phyloP scores from a whole-genome alignment of 805 yeast genomes.

The Priceomyces melissophilus region DNA sequence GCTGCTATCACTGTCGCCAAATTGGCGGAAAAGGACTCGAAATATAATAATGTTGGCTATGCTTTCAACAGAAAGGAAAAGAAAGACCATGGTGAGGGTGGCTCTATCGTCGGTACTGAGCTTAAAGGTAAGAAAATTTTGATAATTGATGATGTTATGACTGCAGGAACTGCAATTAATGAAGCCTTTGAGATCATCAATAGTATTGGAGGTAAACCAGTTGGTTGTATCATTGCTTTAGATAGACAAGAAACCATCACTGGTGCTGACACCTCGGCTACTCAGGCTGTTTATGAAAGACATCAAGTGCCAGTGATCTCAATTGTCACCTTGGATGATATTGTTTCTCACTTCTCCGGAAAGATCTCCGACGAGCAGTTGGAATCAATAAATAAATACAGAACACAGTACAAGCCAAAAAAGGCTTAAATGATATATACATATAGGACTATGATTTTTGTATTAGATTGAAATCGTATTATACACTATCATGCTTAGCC shows the following conservation, averaged over 20 bases:
- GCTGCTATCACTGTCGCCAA: slow-evolving; percentile 93
- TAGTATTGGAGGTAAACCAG: slow-evolving; percentile 65
- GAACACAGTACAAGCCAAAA: slow-evolving; percentile 47
- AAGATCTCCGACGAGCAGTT: slow-evolving; percentile 58
- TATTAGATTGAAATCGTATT: background rate
- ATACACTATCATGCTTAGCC: slow-evolving; percentile 32
- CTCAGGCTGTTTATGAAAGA: slow-evolving; percentile 69
- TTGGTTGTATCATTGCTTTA: slow-evolving; percentile 84
- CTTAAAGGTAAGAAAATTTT: slow-evolving; percentile 70
- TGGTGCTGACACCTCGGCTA: slow-evolving; percentile 68
- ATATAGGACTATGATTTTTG: background rate
- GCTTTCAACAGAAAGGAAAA: slow-evolving; percentile 96
- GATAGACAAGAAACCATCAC: slow-evolving; percentile 92
- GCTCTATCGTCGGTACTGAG: slow-evolving; percentile 82
- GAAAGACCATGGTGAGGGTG: slow-evolving; percentile 99
- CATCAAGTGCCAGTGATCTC: slow-evolving; percentile 80
- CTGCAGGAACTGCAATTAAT: slow-evolving; percentile 97
- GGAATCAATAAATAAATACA: slow-evolving; percentile 56
- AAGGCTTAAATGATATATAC: background rate
- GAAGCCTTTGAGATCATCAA: slow-evolving; percentile 85
- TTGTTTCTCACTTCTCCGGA: slow-evolving; percentile 58
- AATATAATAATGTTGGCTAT: slow-evolving; percentile 71
- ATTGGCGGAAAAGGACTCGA: slow-evolving; percentile 86
- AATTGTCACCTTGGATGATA: slow-evolving; percentile 74
- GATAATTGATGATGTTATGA: slow-evolving; percentile 95